Conservation (phyloP, 305 asterid species). For the Fraxinus velutina region DNA sequence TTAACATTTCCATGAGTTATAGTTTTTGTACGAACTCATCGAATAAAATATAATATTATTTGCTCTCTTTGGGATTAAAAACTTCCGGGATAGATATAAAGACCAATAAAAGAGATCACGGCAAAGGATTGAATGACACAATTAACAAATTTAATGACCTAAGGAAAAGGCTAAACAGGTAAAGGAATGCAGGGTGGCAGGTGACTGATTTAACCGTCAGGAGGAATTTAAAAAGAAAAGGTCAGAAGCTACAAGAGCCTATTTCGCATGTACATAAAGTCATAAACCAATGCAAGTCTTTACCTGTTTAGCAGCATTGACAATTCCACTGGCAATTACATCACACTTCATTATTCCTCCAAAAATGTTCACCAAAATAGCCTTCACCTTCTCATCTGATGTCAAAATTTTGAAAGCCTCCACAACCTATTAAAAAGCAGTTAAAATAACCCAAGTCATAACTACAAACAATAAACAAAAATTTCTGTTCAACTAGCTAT, state of each 20-base stretch:
- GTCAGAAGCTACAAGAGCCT: not conserved
- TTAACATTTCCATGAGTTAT: not conserved
- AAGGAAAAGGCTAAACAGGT: not conserved
- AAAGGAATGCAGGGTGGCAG: not conserved
- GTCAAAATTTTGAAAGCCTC: slow-evolving; percentile 96
- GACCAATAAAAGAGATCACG: not conserved
- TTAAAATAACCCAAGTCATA: not conserved
- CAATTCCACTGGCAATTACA: slow-evolving; percentile 95
- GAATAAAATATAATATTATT: not conserved
- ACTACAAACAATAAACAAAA: not conserved
- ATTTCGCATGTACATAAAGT: not conserved
- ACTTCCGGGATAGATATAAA: not conserved
- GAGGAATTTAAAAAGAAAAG: not conserved
- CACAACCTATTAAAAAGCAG: slow-evolving; percentile 58
- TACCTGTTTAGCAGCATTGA: slow-evolving; percentile 95
- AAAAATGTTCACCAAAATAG: slow-evolving; percentile 91
- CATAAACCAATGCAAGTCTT: slow-evolving; percentile 15
- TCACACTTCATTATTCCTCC: slow-evolving; percentile 99
- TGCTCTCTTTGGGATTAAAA: not conserved
- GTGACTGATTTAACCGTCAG: not conserved
- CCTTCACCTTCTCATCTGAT: slow-evolving; percentile 95
- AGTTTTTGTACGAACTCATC: not conserved
- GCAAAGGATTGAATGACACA: not conserved
- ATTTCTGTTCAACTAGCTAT: not conserved
- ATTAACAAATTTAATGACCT: not conserved